These are phyloP conservation scores for Prunella vulgaris DNA, from an alignment of 257 asterid genomes.

Conservation along the genomic window DNA sequence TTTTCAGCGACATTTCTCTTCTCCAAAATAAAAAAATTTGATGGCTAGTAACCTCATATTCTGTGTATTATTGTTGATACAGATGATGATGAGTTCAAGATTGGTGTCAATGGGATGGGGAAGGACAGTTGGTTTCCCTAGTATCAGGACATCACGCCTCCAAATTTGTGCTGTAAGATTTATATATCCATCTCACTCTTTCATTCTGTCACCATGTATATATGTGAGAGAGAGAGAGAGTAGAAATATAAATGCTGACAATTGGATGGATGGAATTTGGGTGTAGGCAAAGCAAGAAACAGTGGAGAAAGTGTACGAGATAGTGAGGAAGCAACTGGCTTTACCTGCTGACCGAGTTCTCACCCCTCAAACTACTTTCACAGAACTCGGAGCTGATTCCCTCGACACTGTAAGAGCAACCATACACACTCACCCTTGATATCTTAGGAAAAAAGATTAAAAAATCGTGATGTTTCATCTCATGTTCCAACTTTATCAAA, in stretches of 20 bases:
- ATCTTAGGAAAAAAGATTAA: too few species aligned
- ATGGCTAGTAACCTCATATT: neutral
- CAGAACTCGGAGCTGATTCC: conserved; percentile 75
- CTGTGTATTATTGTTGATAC: conserved; percentile 3
- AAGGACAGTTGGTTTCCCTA: conserved; percentile 31
- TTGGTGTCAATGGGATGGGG: conserved; percentile 39
- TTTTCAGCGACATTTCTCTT: neutral
- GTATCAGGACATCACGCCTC: conserved; percentile 39
- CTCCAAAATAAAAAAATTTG: neutral
- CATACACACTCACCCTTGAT: too few species aligned
- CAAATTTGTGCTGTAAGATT: conserved; percentile 44
- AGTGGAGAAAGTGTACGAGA: conserved; percentile 54
- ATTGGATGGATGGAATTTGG: neutral
- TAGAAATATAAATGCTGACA: neutral
- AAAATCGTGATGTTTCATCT: too few species aligned
- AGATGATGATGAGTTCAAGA: conserved; percentile 32
- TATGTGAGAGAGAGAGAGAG: neutral
- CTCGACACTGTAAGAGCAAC: conserved; percentile 55
- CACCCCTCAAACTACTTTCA: conserved; percentile 49
- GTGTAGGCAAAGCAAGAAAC: conserved; percentile 65
- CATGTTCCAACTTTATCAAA: too few species aligned
- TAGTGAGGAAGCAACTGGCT: conserved; percentile 68
- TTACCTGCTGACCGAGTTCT: conserved; percentile 43
- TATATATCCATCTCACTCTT: neutral
- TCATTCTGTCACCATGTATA: neutral